phyloP scores from a whole-genome alignment of 139 green algal genomes.

The Ulvella scutata region DNA sequence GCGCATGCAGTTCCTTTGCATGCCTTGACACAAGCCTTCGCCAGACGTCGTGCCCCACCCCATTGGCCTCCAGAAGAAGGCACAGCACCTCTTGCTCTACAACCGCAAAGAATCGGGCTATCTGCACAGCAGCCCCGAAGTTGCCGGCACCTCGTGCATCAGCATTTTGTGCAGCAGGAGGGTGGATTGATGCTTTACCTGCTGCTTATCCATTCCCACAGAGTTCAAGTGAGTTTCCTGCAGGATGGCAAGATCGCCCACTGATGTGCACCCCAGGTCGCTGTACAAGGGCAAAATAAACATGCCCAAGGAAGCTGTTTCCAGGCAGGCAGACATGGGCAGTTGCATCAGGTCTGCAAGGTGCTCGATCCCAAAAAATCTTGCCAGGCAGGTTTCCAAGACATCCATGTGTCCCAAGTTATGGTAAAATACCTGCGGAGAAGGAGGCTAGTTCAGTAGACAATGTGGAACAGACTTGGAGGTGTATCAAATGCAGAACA shows the following conservation, averaged over 20 bases:
- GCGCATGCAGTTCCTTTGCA: background rate
- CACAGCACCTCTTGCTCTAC: background rate
- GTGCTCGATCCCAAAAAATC: background rate
- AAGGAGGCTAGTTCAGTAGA: background rate
- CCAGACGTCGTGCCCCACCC: background rate
- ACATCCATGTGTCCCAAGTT: slow-evolving; percentile 1
- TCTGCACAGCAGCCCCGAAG: background rate
- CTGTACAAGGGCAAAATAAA: background rate
- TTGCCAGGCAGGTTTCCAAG: background rate
- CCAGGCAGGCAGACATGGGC: background rate
- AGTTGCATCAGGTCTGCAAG: background rate
- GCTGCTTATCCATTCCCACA: background rate
- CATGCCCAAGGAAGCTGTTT: background rate
- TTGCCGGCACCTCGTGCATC: no score
- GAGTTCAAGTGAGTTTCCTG: background rate
- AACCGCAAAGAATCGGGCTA: background rate
- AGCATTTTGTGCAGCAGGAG: no score
- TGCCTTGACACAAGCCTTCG: background rate
- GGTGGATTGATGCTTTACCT: background rate
- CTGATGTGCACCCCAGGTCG: background rate
- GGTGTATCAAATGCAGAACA: no score
- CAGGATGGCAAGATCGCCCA: background rate
- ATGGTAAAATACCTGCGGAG: background rate
- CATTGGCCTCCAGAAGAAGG: background rate
- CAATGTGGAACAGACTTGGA: background rate